Conservation (phyloP, 2,329 filamentous ascomycete genomes). For the Aspergillus texensis region DNA sequence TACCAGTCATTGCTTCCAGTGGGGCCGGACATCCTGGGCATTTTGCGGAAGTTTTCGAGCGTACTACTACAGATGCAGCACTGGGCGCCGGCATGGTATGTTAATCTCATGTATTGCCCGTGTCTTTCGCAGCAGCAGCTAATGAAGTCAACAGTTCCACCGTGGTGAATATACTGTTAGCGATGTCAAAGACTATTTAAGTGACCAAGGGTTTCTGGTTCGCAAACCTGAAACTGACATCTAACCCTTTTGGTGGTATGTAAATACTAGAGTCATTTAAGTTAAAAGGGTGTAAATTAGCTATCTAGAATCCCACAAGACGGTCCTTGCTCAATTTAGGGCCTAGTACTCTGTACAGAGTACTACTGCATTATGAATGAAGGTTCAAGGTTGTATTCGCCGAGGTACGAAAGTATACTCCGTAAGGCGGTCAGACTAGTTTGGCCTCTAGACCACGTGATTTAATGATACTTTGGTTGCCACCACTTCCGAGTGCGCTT, state of each 20-base stretch:
- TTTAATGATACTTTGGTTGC: background rate
- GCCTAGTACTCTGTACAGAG: background rate
- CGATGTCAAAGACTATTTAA: conserved; percentile 85
- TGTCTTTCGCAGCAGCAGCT: conserved; percentile 10
- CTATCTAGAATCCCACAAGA: background rate
- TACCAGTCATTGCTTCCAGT: conserved; percentile 93
- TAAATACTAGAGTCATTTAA: background rate
- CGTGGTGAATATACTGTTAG: conserved; percentile 91
- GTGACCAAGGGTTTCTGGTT: conserved; percentile 72
- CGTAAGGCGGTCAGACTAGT: background rate
- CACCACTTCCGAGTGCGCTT: background rate
- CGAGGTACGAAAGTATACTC: background rate
- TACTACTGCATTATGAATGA: background rate
- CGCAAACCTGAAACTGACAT: conserved; percentile 67
- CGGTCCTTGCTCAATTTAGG: background rate
- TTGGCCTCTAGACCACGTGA: background rate
- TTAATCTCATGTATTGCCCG: conserved; percentile 16
- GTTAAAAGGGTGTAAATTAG: background rate
- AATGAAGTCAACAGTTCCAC: conserved; percentile 67
- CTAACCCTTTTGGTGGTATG: background rate
- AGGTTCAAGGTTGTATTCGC: background rate
- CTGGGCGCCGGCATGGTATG: conserved; percentile 87
- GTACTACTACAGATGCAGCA: conserved; percentile 87
- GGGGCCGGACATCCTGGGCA: conserved; percentile 86
- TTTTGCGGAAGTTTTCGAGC: conserved; percentile 85